Base-by-base conservation (phyloP, 495 filamentous ascomycete species). In the Penicillium subrubescens region DNA sequence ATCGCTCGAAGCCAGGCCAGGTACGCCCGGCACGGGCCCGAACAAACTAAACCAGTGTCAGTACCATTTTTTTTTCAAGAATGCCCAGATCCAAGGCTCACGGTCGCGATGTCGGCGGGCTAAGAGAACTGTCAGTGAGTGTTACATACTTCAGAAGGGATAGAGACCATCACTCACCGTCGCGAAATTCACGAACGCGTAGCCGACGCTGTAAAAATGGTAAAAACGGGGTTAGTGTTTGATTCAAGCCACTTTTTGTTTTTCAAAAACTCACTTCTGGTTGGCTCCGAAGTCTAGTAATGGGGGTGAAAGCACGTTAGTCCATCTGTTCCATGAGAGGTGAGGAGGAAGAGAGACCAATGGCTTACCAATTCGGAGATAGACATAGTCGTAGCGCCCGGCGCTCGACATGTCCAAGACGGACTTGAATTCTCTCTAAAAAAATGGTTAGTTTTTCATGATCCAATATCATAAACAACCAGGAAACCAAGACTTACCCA, bases 171-270 rank as follows among this genome's bases (percentile, higher is more conserved):
- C 5, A 80, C 87, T 84, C 70, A 94, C 89, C 74, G 92, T 87
- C 51, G 86, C 86, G 70, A 99, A 97, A 73, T 99, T 97, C 76
- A 99, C 92, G 78, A 99, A 99, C 0, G 93, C 95, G 81, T 99
- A 99, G 61, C 95, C 95, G 61, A 99, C 95, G 76, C 93, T 97
- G 65, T 17, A 57, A 67, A 65, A 46, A 52, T 59, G 25, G 25
- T 27, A 27, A 27, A 27, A 27, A 27, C 25, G 25, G 78, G 72
- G 81, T 57, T 55, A 48, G 61, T 44, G 37, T 25, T 7, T 14
- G 25, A n/a, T 15, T 12, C 6, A 21, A 52, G 48, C 14, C 19
- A 59, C 29, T 27, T 23, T 15, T n/a, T 58, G 15, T 31, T 35
- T 35, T n/a, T 7, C 25, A 31, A 2, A 23, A n/a, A 59, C 48